phyloP scores from a whole-genome alignment of 352 stramenopile species.

The Phytophthora pistaciae region DNA sequence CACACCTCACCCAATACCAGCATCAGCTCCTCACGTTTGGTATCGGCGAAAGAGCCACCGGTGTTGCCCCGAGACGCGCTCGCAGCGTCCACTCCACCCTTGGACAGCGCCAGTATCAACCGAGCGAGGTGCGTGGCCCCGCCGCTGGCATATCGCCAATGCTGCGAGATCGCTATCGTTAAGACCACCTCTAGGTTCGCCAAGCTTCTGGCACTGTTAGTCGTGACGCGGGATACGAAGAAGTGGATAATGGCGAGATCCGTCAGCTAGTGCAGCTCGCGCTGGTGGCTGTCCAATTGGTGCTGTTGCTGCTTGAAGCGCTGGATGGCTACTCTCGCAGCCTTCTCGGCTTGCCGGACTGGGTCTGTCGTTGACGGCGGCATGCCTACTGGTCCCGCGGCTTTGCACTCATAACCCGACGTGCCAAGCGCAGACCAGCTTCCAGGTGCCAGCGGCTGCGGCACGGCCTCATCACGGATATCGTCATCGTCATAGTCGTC shows the following conservation, averaged over 20 bases:
- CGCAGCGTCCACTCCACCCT: neutral
- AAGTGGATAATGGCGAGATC: constrained; percentile 33
- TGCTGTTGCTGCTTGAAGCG: constrained; percentile 26
- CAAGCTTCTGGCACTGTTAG: constrained; percentile 1
- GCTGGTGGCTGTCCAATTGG: constrained; percentile 13
- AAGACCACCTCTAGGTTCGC: constrained; percentile 20
- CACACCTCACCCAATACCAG: constrained; percentile 39
- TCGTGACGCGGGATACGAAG: constrained; percentile 23
- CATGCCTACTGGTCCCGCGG: constrained; percentile 4
- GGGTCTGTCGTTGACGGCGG: constrained; percentile 9
- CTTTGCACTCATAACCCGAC: constrained; percentile 5
- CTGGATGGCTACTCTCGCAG: neutral
- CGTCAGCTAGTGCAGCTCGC: constrained; percentile 30
- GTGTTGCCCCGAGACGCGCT: constrained; percentile 1
- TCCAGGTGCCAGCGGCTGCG: neutral
- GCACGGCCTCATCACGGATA: constrained; percentile 11
- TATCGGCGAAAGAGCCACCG: neutral
- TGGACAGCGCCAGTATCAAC: constrained; percentile 23
- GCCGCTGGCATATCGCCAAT: constrained; percentile 21
- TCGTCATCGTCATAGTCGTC: constrained; percentile 16
- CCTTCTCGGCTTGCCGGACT: constrained; percentile 2
- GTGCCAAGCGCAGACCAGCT: neutral
- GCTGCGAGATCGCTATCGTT: constrained; percentile 28
- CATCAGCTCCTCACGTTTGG: constrained; percentile 33
- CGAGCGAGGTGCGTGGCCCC: constrained; percentile 23